A percentile compares a stretch with the other conserved stretches of the same genome.
Evolutionary conservation across 495 filamentous ascomycete genomes (phyloP).

Genomic region (Hypoxylon fuscum): DNA sequence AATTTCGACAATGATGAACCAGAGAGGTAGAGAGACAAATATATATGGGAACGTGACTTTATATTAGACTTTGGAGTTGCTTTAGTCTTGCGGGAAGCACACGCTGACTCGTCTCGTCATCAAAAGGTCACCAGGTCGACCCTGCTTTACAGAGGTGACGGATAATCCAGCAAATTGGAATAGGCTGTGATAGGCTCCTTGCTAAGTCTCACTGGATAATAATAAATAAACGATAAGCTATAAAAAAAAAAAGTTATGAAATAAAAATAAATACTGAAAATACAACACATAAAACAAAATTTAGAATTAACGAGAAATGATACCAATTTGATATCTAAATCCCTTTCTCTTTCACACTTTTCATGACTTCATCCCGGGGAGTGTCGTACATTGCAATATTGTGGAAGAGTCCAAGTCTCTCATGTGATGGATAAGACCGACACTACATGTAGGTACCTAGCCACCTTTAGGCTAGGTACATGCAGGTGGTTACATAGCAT

Average conservation of each 20-base stretch:
- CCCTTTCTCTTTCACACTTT: too few relatives aligned
- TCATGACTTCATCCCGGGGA: too few relatives aligned
- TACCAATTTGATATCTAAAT: too few relatives aligned
- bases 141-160: not conserved
- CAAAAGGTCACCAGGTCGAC: slow-evolving; percentile 17
- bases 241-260: not conserved
- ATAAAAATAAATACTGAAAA: too few relatives aligned
- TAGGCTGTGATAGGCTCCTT: not conserved
- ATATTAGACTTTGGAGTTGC: not conserved
- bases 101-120: slow-evolving; percentile 9
- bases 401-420: too few relatives aligned
- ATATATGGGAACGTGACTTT: not conserved
- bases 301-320: too few relatives aligned
- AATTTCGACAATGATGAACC: not conserved
- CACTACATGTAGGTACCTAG: too few relatives aligned
- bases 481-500: too few relatives aligned
- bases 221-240: not conserved
- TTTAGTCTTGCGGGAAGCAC: not conserved
- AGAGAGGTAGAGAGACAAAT: not conserved
- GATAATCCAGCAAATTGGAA: slow-evolving; percentile 8
- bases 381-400: too few relatives aligned
- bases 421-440: too few relatives aligned
- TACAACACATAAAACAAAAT: too few relatives aligned
- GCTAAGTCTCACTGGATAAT: not conserved
- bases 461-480: too few relatives aligned